Evolutionary conservation across 768 basidiomycete genomes (phyloP).

Genomic region (Suillus discolor): DNA sequence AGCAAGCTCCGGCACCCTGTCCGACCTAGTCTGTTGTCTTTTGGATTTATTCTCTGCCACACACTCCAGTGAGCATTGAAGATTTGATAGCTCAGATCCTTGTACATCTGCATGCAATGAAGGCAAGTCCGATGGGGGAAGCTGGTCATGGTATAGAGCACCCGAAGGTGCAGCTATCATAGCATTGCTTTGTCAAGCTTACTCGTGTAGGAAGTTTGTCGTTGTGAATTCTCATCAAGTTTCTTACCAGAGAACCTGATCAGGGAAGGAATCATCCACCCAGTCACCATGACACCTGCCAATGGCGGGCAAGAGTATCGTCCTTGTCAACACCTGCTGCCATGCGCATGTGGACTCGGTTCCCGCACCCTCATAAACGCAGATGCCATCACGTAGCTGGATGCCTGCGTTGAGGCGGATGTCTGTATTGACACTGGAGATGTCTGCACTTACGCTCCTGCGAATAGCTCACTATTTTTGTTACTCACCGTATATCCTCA

Average conservation of each 20-base stretch:
- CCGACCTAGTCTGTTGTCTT: background rate
- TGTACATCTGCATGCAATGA: background rate
- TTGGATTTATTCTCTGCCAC: background rate
- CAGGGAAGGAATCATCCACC: conserved; percentile 5
- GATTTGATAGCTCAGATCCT: background rate
- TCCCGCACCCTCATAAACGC: too few species aligned
- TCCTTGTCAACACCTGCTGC: too few species aligned
- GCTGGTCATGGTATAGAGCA: background rate
- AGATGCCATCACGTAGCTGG: background rate
- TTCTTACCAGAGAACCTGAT: background rate
- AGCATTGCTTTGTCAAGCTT: background rate
- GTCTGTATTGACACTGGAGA: too few species aligned
- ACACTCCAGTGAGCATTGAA: background rate
- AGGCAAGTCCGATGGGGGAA: background rate
- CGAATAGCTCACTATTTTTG: too few species aligned
- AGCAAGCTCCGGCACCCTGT: background rate
- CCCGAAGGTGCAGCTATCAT: background rate
- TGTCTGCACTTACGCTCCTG: too few species aligned
- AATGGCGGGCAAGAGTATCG: background rate
- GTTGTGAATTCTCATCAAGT: background rate
- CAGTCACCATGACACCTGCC: background rate
- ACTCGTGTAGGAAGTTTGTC: background rate
- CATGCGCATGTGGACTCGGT: too few species aligned
- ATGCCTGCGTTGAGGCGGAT: background rate
- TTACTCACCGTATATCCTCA: too few species aligned